A percentile compares a stretch with the other conserved stretches of the same genome.
Evolutionary conservation across 2,329 filamentous ascomycete genomes (phyloP).

Genomic region (Acephala macrosclerotiorum): DNA sequence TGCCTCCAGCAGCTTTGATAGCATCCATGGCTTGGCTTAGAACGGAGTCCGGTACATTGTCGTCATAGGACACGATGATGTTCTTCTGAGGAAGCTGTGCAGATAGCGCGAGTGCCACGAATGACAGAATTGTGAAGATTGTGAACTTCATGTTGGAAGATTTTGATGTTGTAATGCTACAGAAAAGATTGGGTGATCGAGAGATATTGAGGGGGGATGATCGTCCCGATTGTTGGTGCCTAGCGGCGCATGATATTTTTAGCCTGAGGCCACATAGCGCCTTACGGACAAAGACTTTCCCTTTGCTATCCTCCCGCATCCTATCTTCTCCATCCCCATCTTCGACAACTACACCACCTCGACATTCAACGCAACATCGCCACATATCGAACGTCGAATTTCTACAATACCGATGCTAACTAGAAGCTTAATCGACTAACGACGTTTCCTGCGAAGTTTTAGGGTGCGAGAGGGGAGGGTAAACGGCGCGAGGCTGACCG

Average conservation of each 20-base stretch:
- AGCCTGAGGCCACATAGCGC: too few relatives aligned
- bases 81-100: slow-evolving; percentile 64
- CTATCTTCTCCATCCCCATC: background rate
- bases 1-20: slow-evolving; percentile 73
- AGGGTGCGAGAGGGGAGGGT: slow-evolving; percentile 35
- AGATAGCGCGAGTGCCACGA: slow-evolving; percentile 68
- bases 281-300: background rate
- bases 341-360: background rate
- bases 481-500: slow-evolving; percentile 34
- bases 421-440: background rate
- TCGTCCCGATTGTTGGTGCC: too few relatives aligned
- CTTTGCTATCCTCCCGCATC: background rate
- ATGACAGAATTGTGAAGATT: slow-evolving; percentile 60
- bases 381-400: background rate
- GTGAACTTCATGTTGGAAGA: slow-evolving; percentile 68
- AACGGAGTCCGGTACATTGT: slow-evolving; percentile 69
- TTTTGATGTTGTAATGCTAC: background rate
- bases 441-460: slow-evolving; percentile 16
- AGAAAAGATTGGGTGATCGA: background rate
- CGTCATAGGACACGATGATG: slow-evolving; percentile 80
- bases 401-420: background rate
- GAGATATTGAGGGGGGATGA: background rate
- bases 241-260: too few relatives aligned
- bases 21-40: slow-evolving; percentile 75
- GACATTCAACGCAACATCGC: background rate